Conservation (phyloP, 2,329 filamentous ascomycete genomes). For the Alternaria gaisen region DNA sequence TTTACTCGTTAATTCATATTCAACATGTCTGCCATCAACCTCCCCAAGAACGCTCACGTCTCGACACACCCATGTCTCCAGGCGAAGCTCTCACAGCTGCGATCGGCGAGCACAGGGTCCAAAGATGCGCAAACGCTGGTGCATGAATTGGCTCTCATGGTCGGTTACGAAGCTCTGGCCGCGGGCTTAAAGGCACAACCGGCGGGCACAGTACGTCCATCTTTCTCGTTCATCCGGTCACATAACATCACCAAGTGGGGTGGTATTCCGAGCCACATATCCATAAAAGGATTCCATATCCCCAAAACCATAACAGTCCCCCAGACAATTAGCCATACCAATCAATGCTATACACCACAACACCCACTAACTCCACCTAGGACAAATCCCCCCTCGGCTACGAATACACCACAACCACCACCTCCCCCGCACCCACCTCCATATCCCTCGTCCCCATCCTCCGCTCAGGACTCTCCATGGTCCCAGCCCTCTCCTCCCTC, state of each 20-base stretch:
- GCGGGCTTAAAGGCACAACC: conserved; percentile 65
- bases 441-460: conserved; percentile 91
- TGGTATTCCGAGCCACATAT: not conserved
- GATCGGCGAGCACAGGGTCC: conserved; percentile 73
- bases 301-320: not conserved
- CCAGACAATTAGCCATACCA: not conserved
- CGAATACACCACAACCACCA: conserved; percentile 71
- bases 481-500: conserved; percentile 83
- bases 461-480: conserved; percentile 90
- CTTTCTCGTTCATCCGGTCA: not conserved
- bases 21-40: conserved; percentile 42
- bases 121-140: conserved; percentile 83
- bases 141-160: conserved; percentile 84
- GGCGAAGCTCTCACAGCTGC: conserved; percentile 89
- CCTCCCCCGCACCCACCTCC: conserved; percentile 69
- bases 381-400: conserved; percentile 81
- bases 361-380: conserved; percentile 54
- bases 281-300: conserved; percentile 2
- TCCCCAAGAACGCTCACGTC: conserved; percentile 72
- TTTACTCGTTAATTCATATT: not conserved
- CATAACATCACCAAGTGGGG: not conserved
- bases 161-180: conserved; percentile 83
- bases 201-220: conserved; percentile 69
- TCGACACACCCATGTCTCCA: conserved; percentile 85
- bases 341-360: not conserved